phyloP scores from a whole-genome alignment of 2,329 filamentous ascomycete genomes.

The Stachybotrys elegans region DNA sequence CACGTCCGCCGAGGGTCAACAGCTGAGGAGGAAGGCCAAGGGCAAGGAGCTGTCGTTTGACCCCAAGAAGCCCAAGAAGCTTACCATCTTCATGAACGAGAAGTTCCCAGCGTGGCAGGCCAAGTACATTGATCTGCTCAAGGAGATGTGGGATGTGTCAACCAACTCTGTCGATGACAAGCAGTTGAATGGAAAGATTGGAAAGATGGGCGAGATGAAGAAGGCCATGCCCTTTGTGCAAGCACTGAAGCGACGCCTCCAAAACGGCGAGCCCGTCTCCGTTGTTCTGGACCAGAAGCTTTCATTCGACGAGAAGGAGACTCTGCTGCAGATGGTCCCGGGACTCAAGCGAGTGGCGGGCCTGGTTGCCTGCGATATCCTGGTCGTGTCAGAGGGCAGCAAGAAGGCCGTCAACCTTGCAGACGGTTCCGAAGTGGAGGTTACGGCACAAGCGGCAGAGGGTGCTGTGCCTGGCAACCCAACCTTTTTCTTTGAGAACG shows the following conservation, averaged over 20 bases:
- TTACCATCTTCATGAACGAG: slow-evolving; percentile 77
- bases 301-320: slow-evolving; percentile 76
- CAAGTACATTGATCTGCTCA: slow-evolving; percentile 78
- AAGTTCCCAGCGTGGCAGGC: slow-evolving; percentile 88
- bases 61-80: slow-evolving; percentile 85
- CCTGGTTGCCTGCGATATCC: slow-evolving; percentile 65
- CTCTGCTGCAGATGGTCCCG: slow-evolving; percentile 71
- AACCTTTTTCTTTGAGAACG: slow-evolving; percentile 81
- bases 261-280: slow-evolving; percentile 60
- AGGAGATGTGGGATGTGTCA: slow-evolving; percentile 59
- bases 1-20: slow-evolving; percentile 70
- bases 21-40: slow-evolving; percentile 87
- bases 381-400: slow-evolving; percentile 65
- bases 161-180: slow-evolving; percentile 71
- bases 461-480: slow-evolving; percentile 77
- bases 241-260: slow-evolving; percentile 74
- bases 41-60: slow-evolving; percentile 84
- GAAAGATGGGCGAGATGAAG: slow-evolving; percentile 86
- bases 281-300: slow-evolving; percentile 79
- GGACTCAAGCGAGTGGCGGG: slow-evolving; percentile 71
- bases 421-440: slow-evolving; percentile 49
- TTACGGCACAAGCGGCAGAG: slow-evolving; percentile 56
- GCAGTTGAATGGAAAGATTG: slow-evolving; percentile 69
- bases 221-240: slow-evolving; percentile 98
- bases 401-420: slow-evolving; percentile 57